Base-by-base conservation (phyloP, 495 filamentous ascomycete genomes). In the Aspergillus sclerotioniger region DNA sequence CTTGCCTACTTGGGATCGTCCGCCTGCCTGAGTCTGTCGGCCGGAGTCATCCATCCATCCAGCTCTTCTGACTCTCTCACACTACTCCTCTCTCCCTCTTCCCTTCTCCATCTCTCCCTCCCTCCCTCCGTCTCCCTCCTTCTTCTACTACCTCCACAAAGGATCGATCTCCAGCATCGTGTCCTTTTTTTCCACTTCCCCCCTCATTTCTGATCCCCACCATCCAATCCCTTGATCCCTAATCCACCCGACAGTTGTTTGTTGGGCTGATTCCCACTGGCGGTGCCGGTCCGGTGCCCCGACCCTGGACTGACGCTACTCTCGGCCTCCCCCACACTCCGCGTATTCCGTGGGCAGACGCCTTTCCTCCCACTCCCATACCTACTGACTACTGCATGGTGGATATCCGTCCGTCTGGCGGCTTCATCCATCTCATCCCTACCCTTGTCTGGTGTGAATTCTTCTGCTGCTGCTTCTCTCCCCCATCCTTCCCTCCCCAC, bases 241-340 rank as follows among this genome's bases (percentile, higher is more conserved):
- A 41, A 32, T 5, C 20, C 43, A 12, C 59, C 49, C 33, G 21
- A 46, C 25, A 25, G 25, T 25, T 25, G 25, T 25, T 2, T 25
- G 25, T 25, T 25, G 25, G 25, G 25, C 25, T 25, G 31, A 48
- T 21, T 32, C 56, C 56, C 54, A 57, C 59, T 61, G 56, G 59
- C 60, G 60, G 63, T 69, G 59, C 65, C 70, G 67, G 66, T 66
- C 71, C 66, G 67, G 62, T 63, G 63, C 72, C 70, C 72, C 71
- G 71, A 72, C 67, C 39, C 57, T 66, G 63, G 63, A 57, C 57
- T 44, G 46, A 53, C 61, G 44, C 53, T 60, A 54, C 57, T 65
- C 61, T 62, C 61, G 53, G 37, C 66, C 65, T 73, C 69, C 72
- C 72, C 72, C 71, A 74, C 71, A 74, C 72, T 75, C 68, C 65